Base-by-base conservation (phyloP, 306 rosid species). In the Astragalus glycyphyllos region DNA sequence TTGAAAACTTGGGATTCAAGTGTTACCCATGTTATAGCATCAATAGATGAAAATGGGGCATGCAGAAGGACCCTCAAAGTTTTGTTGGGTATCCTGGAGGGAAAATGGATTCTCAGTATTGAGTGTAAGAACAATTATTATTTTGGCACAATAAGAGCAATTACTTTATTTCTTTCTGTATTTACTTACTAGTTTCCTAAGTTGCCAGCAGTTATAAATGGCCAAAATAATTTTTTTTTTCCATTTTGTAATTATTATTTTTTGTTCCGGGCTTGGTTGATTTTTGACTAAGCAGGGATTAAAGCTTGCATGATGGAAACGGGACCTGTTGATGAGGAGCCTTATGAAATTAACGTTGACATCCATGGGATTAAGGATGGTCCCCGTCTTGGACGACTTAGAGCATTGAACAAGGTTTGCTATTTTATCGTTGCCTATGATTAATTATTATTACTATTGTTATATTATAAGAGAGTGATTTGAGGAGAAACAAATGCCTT, bases 41-140 rank as follows among this genome's bases (percentile, higher is more conserved):
- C 99, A 75, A 82, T 80, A 7, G 88, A 89, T 84, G 91, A 89
- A 86, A 87, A 80, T 75, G 86, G 88, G 50, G 96, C 97, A 72
- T 91, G 96, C 78, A 89, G 40, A 86, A 87, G 99, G 79, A 94
- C 99, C 73, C 90, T 94, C 69, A 94, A 94, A 87, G 90, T 87
- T 61, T 79, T 94, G 80, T 8, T 87, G 88, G 99, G 92, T 71
- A 91, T 91, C 69, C 83, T 94, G 81, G 89, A 87, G 77, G 99
- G 99, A 66, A 94, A 86, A 80, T 94, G 99, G 99, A 84, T 94
- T 79, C 79, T 94, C 62, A 83, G 71, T 53, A 71, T 86, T 74
- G 87, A 74, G 45, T 94, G 99, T 91, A 75, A 84, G 90, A 65
- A 66, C 49, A 67, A 6, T 29, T 66, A 6, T 58, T 60, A 12